Evolutionary conservation across 2,329 filamentous ascomycete species (phyloP).

Genomic region (Scopulariopsis brevicaulis): DNA sequence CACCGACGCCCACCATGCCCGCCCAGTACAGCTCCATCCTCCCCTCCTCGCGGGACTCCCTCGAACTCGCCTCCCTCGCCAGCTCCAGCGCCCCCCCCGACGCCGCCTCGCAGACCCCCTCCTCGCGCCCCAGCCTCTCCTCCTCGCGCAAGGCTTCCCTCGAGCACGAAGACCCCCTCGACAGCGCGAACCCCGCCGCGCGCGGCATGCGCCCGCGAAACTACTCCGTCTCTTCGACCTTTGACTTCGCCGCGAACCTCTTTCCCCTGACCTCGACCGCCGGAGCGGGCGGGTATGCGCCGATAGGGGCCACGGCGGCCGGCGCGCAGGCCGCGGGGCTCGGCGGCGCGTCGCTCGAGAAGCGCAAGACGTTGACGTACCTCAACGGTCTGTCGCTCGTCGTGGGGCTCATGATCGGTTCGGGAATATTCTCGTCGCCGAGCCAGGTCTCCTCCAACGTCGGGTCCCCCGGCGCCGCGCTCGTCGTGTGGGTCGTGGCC

Average conservation of each 20-base stretch:
- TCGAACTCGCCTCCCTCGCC: conserved; percentile 91
- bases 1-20: not conserved
- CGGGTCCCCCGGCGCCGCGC: conserved; percentile 78
- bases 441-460: conserved; percentile 87
- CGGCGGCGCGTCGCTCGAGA: conserved; percentile 76
- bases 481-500: conserved; percentile 86
- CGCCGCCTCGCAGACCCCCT: conserved; percentile 44
- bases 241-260: conserved; percentile 88
- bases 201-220: conserved; percentile 43
- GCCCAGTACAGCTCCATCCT: conserved; percentile 1
- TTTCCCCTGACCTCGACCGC: conserved; percentile 84
- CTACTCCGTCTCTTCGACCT: conserved; percentile 80
- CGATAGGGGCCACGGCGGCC: conserved; percentile 59
- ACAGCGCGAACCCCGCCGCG: conserved; percentile 43
- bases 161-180: conserved; percentile 73
- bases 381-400: conserved; percentile 87
- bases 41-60: conserved; percentile 63
- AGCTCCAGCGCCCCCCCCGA: conserved; percentile 57
- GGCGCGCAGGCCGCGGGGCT: conserved; percentile 29
- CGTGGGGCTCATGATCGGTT: conserved; percentile 88
- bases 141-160: conserved; percentile 89
- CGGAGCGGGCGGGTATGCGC: conserved; percentile 63
- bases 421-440: conserved; percentile 90
- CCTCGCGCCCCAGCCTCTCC: conserved; percentile 74
- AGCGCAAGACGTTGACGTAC: conserved; percentile 91